Conservation (phyloP, 2,329 filamentous ascomycete species). For the Venturia asperata region DNA sequence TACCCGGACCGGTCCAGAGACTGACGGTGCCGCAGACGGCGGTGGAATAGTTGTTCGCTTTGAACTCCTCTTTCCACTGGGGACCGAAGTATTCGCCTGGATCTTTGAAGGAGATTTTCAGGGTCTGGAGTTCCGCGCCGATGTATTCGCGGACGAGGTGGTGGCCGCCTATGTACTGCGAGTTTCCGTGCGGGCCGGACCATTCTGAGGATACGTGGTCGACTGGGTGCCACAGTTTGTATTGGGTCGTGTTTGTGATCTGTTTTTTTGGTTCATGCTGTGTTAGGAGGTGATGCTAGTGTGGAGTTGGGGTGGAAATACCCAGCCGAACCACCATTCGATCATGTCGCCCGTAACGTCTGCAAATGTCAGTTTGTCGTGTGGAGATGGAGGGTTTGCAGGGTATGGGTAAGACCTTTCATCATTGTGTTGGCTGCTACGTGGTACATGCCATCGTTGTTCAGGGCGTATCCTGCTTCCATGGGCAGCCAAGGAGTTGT, state of each 20-base stretch:
- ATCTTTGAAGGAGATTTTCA: conserved; percentile 18
- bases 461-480: conserved; percentile 20
- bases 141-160: conserved; percentile 19
- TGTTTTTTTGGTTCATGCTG: too few species aligned
- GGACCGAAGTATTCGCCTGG: conserved; percentile 18
- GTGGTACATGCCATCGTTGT: conserved; percentile 21
- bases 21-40: conserved; percentile 18
- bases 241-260: conserved; percentile 18
- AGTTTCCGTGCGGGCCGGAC: conserved; percentile 16
- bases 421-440: conserved; percentile 21
- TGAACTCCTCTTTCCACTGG: conserved; percentile 15
- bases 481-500: conserved; percentile 19
- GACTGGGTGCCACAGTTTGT: conserved; percentile 18
- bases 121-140: conserved; percentile 12
- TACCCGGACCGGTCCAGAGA: conserved; percentile 13
- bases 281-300: too few species aligned
- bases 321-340: conserved; percentile 22
- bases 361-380: too few species aligned
- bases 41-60: conserved; percentile 14
- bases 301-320: neutral
- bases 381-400: too few species aligned
- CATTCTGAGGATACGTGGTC: conserved; percentile 19
- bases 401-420: neutral
- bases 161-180: conserved; percentile 18
- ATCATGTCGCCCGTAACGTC: conserved; percentile 20